Evolutionary conservation across 2,329 filamentous ascomycete genomes (phyloP).

Genomic region (Dothistroma septosporum): DNA sequence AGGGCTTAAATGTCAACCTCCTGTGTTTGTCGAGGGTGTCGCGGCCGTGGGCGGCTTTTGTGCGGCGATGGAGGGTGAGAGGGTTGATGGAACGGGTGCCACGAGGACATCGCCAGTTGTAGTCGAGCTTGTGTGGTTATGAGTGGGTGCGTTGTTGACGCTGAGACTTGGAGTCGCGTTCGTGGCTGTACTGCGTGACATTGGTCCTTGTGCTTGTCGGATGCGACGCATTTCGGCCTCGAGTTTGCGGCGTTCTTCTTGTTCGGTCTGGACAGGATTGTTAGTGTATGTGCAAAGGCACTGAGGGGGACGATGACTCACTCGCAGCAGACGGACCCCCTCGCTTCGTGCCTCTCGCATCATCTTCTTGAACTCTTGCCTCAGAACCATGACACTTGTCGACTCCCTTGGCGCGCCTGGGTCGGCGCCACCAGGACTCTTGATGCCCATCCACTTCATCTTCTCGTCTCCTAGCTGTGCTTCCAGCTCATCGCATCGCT

Average conservation of each 20-base stretch:
- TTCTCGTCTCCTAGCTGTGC: slow-evolving; percentile 63
- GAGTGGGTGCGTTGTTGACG: not conserved
- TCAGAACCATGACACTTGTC: slow-evolving; percentile 65
- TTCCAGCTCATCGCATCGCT: slow-evolving; percentile 61
- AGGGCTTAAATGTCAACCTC: slow-evolving; percentile 10
- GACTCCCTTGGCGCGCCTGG: slow-evolving; percentile 43
- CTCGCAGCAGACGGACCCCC: slow-evolving; percentile 60
- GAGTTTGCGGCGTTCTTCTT: slow-evolving; percentile 65
- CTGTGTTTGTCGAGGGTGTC: not conserved
- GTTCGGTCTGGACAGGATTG: slow-evolving; percentile 54
- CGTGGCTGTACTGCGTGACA: slow-evolving; percentile 5
- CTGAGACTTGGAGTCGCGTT: not conserved
- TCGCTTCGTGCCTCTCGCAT: slow-evolving; percentile 68
- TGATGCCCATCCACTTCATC: slow-evolving; percentile 61
- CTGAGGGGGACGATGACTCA: slow-evolving; percentile 41
- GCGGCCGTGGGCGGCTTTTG: not conserved
- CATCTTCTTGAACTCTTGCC: slow-evolving; percentile 76
- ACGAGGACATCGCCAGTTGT: not conserved
- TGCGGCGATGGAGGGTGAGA: slow-evolving; percentile 3
- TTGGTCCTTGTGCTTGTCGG: slow-evolving; percentile 38
- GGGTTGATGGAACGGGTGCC: slow-evolving; percentile 7
- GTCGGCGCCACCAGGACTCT: slow-evolving; percentile 44
- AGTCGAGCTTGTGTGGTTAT: not conserved
- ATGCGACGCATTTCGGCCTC: slow-evolving; percentile 59
- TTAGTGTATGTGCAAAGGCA: slow-evolving; percentile 25